Evolutionary conservation across 768 basidiomycete genomes (phyloP).

Genomic region (Phlegmacium glaucopus): DNA sequence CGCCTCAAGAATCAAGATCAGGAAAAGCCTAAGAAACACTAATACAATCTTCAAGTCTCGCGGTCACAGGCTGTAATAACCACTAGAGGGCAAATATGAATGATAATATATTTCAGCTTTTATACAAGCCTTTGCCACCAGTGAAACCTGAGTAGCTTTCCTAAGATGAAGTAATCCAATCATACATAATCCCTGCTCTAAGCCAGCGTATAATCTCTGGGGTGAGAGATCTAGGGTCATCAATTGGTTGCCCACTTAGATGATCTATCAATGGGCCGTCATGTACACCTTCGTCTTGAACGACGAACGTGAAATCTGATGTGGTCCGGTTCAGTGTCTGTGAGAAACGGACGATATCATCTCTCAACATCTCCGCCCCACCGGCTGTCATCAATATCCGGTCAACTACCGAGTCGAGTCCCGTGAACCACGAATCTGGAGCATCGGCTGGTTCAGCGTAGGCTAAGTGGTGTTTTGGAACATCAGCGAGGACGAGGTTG

Average conservation of each 20-base stretch:
- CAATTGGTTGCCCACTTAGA: background rate
- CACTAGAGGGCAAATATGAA: too few relatives aligned
- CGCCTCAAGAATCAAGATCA: too few relatives aligned
- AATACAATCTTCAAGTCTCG: too few relatives aligned
- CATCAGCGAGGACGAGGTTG: background rate
- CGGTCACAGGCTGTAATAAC: too few relatives aligned
- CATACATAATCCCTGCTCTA: slow-evolving; percentile 4
- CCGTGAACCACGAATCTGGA: slow-evolving; percentile 23
- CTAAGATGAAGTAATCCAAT: too few relatives aligned
- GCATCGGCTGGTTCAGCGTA: slow-evolving; percentile 18
- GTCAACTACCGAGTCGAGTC: slow-evolving; percentile 17
- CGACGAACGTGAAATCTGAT: slow-evolving; percentile 5
- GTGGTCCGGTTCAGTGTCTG: slow-evolving; percentile 4
- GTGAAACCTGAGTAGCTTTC: too few relatives aligned
- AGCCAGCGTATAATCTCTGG: slow-evolving; percentile 11
- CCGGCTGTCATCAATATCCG: slow-evolving; percentile 25
- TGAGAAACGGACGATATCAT: slow-evolving; percentile 19
- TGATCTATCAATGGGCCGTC: slow-evolving; percentile 12
- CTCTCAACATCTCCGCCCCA: slow-evolving; percentile 18
- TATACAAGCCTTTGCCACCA: too few relatives aligned
- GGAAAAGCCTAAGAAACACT: too few relatives aligned
- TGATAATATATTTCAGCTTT: too few relatives aligned
- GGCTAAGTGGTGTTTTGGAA: background rate
- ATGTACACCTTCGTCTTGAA: slow-evolving; percentile 12
- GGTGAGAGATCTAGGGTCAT: slow-evolving; percentile 3